Conservation (phyloP, 1,139 yeast species). For the Lodderomyces jiufengensis region DNA sequence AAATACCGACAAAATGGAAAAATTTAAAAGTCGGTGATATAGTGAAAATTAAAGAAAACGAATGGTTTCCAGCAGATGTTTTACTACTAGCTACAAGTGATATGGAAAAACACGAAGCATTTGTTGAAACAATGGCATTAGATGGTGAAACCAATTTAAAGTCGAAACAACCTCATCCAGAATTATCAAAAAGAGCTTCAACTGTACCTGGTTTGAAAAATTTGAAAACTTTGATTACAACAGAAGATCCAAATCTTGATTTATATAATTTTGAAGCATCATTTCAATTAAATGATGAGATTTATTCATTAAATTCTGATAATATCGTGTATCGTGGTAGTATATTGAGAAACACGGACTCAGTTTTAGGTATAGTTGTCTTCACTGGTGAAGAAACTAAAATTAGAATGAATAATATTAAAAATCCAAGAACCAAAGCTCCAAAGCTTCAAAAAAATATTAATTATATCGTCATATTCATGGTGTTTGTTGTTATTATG, state of each 20-base stretch:
- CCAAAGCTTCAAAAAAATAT: constrained; percentile 85
- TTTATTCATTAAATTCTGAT: constrained; percentile 68
- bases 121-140: constrained; percentile 92
- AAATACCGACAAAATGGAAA: constrained; percentile 57
- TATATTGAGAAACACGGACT: constrained; percentile 74
- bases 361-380: constrained; percentile 72
- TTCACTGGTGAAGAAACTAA: constrained; percentile 97
- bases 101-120: constrained; percentile 68
- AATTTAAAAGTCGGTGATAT: constrained; percentile 83
- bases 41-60: constrained; percentile 67
- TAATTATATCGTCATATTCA: constrained; percentile 77
- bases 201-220: constrained; percentile 51
- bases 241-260: constrained; percentile 90
- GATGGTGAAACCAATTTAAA: constrained; percentile 96
- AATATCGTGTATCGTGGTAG: constrained; percentile 88
- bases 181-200: constrained; percentile 48
- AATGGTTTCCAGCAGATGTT: constrained; percentile 92
- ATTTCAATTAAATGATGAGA: constrained; percentile 19
- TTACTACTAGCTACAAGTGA: constrained; percentile 62
- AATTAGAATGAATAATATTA: constrained; percentile 90
- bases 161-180: constrained; percentile 64
- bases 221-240: constrained; percentile 51
- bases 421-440: constrained; percentile 85
- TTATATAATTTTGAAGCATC: constrained; percentile 87
- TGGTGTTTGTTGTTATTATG: constrained; percentile 77